phyloP scores from a whole-genome alignment of 2,329 filamentous ascomycete species.

The Penicillium sp. region DNA sequence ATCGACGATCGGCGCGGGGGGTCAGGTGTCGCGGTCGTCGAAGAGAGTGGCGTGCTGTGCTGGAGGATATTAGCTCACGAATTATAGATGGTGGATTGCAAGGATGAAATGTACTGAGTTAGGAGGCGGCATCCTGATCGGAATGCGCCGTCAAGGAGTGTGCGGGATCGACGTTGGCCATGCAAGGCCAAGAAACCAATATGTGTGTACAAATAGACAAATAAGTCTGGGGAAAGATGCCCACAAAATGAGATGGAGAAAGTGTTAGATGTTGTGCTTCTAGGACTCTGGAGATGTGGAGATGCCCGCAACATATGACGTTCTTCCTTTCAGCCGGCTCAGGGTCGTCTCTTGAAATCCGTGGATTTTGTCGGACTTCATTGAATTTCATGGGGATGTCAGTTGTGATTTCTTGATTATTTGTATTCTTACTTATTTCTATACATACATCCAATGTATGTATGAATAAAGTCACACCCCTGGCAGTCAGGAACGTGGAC shows the following conservation, averaged over 20 bases:
- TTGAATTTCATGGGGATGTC: not conserved
- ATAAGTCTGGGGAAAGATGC: not conserved
- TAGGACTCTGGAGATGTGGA: not conserved
- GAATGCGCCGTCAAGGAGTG: slow-evolving; percentile 11
- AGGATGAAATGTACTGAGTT: slow-evolving; percentile 39
- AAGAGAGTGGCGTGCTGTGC: slow-evolving; percentile 27
- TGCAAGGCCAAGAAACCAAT: not conserved
- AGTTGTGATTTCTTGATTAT: no score
- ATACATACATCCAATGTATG: not conserved
- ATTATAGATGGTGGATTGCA: not conserved
- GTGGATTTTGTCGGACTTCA: not conserved
- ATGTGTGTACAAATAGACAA: not conserved
- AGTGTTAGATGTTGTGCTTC: not conserved
- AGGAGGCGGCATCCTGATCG: slow-evolving; percentile 28
- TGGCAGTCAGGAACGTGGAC: not conserved
- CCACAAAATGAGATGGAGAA: not conserved
- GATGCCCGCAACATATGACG: slow-evolving; percentile 9
- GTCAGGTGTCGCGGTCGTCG: slow-evolving; percentile 35
- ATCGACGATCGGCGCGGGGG: slow-evolving; percentile 47
- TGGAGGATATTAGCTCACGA: slow-evolving; percentile 4
- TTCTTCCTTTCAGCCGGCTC: slow-evolving; percentile 9
- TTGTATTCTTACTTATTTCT: not conserved
- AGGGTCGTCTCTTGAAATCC: not conserved
- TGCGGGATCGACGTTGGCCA: slow-evolving; percentile 7
- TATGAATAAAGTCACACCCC: not conserved